Percentiles rank a stretch among this genome's conserved stretches.
phyloP scores from a whole-genome alignment of 108 stramenopile species.

The Cyclotella sp. region DNA sequence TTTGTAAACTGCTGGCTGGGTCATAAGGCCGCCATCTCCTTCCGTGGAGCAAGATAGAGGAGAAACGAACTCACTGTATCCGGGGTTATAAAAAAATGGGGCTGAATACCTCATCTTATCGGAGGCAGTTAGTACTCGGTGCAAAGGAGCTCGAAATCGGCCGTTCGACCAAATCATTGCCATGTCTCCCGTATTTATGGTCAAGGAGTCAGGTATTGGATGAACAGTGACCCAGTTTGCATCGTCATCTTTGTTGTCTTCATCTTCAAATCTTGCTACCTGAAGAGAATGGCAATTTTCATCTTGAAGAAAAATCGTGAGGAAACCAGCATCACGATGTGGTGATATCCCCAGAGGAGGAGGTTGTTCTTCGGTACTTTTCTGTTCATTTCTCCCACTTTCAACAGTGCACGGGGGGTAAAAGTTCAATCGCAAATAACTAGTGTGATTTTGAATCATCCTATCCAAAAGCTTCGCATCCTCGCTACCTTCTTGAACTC shows the following conservation, averaged over 20 bases:
- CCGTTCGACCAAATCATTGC: conserved; percentile 94
- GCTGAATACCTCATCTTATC: conserved; percentile 79
- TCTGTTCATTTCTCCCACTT: background rate
- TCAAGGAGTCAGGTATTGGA: conserved; percentile 83
- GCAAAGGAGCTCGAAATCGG: conserved; percentile 83
- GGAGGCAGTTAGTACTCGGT: conserved; percentile 85
- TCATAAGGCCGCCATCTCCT: conserved; percentile 1
- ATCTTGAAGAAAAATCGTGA: conserved; percentile 91
- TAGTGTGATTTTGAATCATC: conserved; percentile 71
- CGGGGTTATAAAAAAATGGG: conserved; percentile 95
- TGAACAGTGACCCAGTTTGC: conserved; percentile 68
- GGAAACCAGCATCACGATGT: conserved; percentile 91
- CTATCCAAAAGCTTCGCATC: conserved; percentile 53
- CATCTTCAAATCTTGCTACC: conserved; percentile 62
- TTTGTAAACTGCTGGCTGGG: conserved; percentile 45
- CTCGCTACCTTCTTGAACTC: conserved; percentile 26
- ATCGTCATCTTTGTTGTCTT: conserved; percentile 32
- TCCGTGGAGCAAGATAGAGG: conserved; percentile 46
- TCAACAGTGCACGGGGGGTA: conserved; percentile 71
- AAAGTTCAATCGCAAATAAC: conserved; percentile 87
- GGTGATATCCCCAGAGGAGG: conserved; percentile 75
- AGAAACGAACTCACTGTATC: conserved; percentile 63
- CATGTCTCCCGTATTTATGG: conserved; percentile 96
- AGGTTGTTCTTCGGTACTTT: background rate
- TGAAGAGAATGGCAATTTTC: conserved; percentile 82